Base-by-base conservation (phyloP, 2,329 filamentous ascomycete genomes). In the Didymella exigua region DNA sequence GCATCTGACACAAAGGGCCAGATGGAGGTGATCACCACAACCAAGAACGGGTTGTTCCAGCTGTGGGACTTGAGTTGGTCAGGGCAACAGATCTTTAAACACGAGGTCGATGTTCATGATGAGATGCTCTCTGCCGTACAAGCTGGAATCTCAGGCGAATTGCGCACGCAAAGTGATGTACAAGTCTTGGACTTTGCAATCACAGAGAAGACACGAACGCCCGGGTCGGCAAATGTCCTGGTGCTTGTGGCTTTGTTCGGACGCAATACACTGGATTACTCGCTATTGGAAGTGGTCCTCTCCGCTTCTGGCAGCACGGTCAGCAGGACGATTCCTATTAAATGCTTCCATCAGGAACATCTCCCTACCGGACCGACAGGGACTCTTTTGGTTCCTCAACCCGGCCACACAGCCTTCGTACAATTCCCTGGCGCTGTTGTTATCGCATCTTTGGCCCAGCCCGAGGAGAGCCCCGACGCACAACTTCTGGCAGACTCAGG, bases 31-130 rank as follows among this genome's bases (percentile, higher is more conserved):
- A 84, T 96, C 41, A 86, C 93, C 31, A 86, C 88, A 13, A 95
- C 92, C 1, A 83, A 86, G 49, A 88, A 88, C 65, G 93, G 90
- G 24, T 84, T 87, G 54, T 78, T 99, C 23, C 89, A 96, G 65
- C 83, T 88, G 7, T 99, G 95, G 95, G 90, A 89, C 69, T 82
- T 97, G 37, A 91, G 93, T 68, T 91, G 93, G 73, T 90, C 90
- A 57, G 93, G 93, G 29, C 90, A 93, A 62, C 88, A 92, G 69
- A 86, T 89, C 37, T 82, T 91, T 42, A 84, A 89, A 41, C 83
- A 84, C 23, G 90, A 93, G 58, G 80, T 87, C 19, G 89, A 96
- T 71, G 80, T 87, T 53, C 85, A 86, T 50, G 85, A 87, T 19
- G 76, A 83, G 4, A 81, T 97, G 30, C 71, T 88, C 14, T 74